Conservation (phyloP, 2,329 filamentous ascomycete genomes). For the Didymosphaeria variabile region DNA sequence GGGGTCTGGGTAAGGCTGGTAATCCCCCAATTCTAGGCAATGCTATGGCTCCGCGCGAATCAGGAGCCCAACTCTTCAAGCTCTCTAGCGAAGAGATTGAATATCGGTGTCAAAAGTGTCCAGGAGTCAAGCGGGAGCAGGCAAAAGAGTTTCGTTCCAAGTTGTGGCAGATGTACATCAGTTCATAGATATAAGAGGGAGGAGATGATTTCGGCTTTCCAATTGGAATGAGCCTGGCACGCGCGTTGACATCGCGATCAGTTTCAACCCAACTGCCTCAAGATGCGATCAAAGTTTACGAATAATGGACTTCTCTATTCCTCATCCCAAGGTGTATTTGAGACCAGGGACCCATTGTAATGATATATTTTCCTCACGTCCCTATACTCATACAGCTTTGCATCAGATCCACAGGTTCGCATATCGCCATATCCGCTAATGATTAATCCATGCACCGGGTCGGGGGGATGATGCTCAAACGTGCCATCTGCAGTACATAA, state of each 20-base stretch:
- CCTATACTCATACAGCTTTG: background rate
- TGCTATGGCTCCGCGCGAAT: slow-evolving; percentile 53
- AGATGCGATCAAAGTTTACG: too few relatives aligned
- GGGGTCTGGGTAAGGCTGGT: slow-evolving; percentile 48
- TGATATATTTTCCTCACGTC: slow-evolving; percentile 1
- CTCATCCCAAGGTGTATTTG: background rate
- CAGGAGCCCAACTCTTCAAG: slow-evolving; percentile 54
- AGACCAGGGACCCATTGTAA: background rate
- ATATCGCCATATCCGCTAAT: too few relatives aligned
- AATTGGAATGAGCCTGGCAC: too few relatives aligned
- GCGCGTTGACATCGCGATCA: background rate
- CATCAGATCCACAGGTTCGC: too few relatives aligned
- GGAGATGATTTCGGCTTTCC: too few relatives aligned
- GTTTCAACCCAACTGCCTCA: background rate
- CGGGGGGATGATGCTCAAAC: too few relatives aligned
- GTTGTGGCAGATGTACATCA: slow-evolving; percentile 47
- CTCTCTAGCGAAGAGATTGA: slow-evolving; percentile 54
- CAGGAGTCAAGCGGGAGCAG: slow-evolving; percentile 49
- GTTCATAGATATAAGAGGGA: slow-evolving; percentile 12
- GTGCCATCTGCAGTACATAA: too few relatives aligned
- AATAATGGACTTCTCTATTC: too few relatives aligned
- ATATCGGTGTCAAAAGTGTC: slow-evolving; percentile 52
- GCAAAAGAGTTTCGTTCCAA: slow-evolving; percentile 55
- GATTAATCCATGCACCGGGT: too few relatives aligned
- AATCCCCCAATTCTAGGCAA: slow-evolving; percentile 44